Evolutionary conservation across 768 basidiomycete species (phyloP).

Genomic region (Candolleomyces eurysporus): DNA sequence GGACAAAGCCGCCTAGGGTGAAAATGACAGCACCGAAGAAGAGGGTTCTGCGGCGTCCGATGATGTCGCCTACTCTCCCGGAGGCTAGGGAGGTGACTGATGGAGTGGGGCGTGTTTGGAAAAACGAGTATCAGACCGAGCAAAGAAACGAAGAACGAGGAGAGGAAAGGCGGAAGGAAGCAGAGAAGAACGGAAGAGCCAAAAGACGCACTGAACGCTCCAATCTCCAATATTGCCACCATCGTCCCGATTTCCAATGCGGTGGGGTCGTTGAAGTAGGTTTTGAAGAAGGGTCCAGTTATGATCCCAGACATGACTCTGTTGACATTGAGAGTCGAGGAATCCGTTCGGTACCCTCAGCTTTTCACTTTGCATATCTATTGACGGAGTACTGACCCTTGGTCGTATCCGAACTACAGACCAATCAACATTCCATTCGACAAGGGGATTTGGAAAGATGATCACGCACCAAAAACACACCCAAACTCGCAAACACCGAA

Average conservation of each 20-base stretch:
- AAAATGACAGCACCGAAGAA: constrained; percentile 74
- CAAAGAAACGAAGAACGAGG: no score
- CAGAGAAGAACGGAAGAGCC: not conserved
- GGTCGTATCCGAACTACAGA: constrained; percentile 71
- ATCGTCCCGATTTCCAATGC: constrained; percentile 75
- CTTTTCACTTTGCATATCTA: not conserved
- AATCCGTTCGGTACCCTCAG: constrained; percentile 4
- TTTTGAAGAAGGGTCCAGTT: constrained; percentile 74
- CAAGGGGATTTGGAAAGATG: constrained; percentile 12
- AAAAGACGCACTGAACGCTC: constrained; percentile 67
- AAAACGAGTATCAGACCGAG: not conserved
- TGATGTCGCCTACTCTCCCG: constrained; percentile 72
- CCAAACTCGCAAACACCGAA: constrained; percentile 72
- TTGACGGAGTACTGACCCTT: constrained; percentile 50
- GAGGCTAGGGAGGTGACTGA: constrained; percentile 77
- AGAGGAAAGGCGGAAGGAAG: no score
- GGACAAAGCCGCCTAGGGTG: constrained; percentile 71
- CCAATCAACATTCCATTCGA: constrained; percentile 9
- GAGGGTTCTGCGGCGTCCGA: constrained; percentile 74
- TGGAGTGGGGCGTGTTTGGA: not conserved
- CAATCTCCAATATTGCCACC: constrained; percentile 88
- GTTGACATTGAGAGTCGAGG: not conserved
- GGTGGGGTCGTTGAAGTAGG: constrained; percentile 71
- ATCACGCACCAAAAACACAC: constrained; percentile 67
- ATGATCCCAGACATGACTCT: constrained; percentile 87